Percentiles rank a stretch among this genome's conserved stretches.
Conservation (phyloP, 371 early-diverging fungal species). For the Mucor mucedo region DNA sequence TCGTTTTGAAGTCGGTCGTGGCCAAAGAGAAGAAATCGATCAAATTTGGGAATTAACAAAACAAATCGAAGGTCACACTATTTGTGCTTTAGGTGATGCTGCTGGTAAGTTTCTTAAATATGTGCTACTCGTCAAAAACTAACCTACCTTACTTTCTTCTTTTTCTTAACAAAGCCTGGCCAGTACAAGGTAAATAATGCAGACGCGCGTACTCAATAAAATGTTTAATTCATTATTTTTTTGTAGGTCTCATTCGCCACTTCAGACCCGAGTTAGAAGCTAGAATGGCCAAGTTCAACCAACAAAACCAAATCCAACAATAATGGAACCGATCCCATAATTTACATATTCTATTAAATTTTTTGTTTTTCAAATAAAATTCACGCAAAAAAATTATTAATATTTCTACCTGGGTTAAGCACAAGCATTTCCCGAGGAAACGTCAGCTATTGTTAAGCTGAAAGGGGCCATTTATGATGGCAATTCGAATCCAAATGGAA, state of each 20-base stretch:
- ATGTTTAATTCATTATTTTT: neutral
- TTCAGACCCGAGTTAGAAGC: slow-evolving; percentile 93
- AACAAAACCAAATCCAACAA: slow-evolving; percentile 7
- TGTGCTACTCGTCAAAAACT: neutral
- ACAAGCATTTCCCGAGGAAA: no score
- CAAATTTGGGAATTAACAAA: slow-evolving; percentile 83
- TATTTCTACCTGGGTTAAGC: neutral
- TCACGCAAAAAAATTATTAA: slow-evolving; percentile 1
- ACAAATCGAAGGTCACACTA: slow-evolving; percentile 98
- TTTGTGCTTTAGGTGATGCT: slow-evolving; percentile 98
- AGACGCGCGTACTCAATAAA: neutral
- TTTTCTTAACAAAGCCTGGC: slow-evolving; percentile 76
- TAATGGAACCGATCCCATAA: neutral
- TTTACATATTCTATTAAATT: slow-evolving; percentile 3
- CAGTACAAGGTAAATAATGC: slow-evolving; percentile 67
- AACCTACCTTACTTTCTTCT: neutral
- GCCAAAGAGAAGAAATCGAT: slow-evolving; percentile 88
- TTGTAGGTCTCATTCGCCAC: slow-evolving; percentile 81
- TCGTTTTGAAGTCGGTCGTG: slow-evolving; percentile 91
- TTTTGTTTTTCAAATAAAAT: slow-evolving; percentile 2
- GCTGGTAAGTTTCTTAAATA: slow-evolving; percentile 48
- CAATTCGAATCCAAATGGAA: no score
- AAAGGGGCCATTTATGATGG: neutral
- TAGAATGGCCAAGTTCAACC: slow-evolving; percentile 62
- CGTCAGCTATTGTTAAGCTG: neutral